Percentiles rank a stretch among this genome's conserved stretches.
These are phyloP conservation scores for Melastoma candidum DNA, from an alignment of 441 rosid species.

Conservation along the genomic window DNA sequence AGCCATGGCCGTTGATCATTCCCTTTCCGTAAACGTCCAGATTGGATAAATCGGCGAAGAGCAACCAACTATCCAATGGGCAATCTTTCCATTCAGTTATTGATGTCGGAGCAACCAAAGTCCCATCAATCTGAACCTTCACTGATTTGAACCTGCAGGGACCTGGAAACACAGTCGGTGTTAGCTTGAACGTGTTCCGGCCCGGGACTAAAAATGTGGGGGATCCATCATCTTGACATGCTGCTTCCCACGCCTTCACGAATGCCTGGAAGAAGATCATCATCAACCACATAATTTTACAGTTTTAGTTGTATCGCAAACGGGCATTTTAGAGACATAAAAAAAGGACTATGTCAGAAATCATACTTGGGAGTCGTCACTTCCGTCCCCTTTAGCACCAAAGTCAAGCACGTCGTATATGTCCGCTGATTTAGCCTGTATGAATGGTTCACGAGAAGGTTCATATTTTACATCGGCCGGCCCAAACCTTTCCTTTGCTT, in stretches of 20 bases:
- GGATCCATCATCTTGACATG: not conserved
- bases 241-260: constrained; percentile 20
- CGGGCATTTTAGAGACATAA: too few relatives aligned
- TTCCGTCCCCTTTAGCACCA: too few relatives aligned
- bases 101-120: constrained; percentile 8
- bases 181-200: constrained; percentile 22
- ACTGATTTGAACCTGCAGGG: constrained; percentile 23
- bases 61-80: constrained; percentile 6
- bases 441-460: too few relatives aligned
- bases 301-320: constrained; percentile 9
- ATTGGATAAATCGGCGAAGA: constrained; percentile 25
- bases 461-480: too few relatives aligned
- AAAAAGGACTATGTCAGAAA: too few relatives aligned
- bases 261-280: constrained; percentile 26
- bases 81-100: constrained; percentile 11
- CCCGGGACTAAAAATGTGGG: constrained; percentile 22
- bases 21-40: constrained; percentile 30
- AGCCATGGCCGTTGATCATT: constrained; percentile 37
- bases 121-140: constrained; percentile 16
- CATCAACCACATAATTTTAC: too few relatives aligned
- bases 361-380: too few relatives aligned
- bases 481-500: too few relatives aligned
- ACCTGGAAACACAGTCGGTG: constrained; percentile 22
- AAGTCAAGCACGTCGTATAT: too few relatives aligned
- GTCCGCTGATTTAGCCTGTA: too few relatives aligned